Conservation (phyloP, 345 rosid genomes). For the Geranium rotundifolium region DNA sequence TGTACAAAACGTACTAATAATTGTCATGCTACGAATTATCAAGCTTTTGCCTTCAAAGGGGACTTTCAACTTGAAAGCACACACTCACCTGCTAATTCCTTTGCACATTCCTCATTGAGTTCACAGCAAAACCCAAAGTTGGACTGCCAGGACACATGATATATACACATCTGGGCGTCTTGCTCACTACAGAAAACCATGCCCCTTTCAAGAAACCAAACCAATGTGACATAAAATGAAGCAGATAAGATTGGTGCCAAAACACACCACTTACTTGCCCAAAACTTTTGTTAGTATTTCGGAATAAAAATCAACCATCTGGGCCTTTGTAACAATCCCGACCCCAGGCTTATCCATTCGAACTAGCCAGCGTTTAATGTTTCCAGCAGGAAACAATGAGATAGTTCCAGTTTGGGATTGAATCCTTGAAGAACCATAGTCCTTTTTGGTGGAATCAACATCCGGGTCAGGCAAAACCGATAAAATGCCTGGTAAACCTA, state of each 20-base stretch:
- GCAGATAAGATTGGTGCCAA: neutral
- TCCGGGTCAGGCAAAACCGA: conserved; percentile 52
- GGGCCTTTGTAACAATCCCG: conserved; percentile 75
- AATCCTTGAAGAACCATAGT: conserved; percentile 19
- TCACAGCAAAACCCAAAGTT: conserved; percentile 75
- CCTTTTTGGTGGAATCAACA: conserved; percentile 33
- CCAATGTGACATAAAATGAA: neutral
- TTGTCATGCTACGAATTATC: neutral
- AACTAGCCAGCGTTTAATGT: conserved; percentile 65
- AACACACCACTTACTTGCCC: conserved; percentile 44
- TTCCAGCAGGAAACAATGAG: conserved; percentile 47
- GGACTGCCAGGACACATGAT: conserved; percentile 78
- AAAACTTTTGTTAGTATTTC: conserved; percentile 61
- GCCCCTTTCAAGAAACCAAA: conserved; percentile 1
- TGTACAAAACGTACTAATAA: conserved; percentile 17
- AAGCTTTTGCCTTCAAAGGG: too few species aligned
- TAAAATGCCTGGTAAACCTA: conserved; percentile 66
- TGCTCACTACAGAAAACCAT: conserved; percentile 40
- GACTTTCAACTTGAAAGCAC: conserved; percentile 1
- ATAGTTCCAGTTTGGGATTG: conserved; percentile 16
- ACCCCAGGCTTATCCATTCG: conserved; percentile 60
- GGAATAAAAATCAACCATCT: conserved; percentile 80
- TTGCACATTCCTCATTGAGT: conserved; percentile 61
- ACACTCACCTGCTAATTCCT: conserved; percentile 58
- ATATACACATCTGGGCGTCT: conserved; percentile 91